These are phyloP conservation scores for Mitragyna speciosa DNA, from an alignment of 257 asterid species.

Conservation along the genomic window DNA sequence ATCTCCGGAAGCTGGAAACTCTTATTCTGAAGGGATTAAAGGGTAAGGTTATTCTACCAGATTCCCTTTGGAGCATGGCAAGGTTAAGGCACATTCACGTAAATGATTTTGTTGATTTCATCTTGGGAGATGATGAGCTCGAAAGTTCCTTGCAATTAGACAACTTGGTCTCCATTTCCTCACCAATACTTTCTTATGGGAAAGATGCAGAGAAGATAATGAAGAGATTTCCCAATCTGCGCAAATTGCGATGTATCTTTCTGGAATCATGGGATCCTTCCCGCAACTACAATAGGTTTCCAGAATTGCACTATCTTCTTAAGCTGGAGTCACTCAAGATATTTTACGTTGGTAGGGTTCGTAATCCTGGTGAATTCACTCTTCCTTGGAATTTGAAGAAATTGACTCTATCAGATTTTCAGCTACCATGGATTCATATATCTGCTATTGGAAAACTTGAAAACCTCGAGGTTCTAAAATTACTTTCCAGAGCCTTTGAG, in stretches of 20 bases:
- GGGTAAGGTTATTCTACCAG: neutral
- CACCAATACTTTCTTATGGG: neutral
- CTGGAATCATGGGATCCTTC: neutral
- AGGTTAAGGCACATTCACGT: conserved; percentile 7
- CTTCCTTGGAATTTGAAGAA: conserved; percentile 1
- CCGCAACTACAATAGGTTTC: neutral
- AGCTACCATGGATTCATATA: neutral
- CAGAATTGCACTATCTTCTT: neutral
- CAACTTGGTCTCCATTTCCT: neutral
- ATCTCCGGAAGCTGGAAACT: neutral
- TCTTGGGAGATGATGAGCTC: neutral
- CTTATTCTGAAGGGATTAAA: neutral
- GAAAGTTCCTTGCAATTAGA: neutral
- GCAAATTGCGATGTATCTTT: neutral
- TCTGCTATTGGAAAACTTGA: neutral
- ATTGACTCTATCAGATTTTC: conserved; percentile 4
- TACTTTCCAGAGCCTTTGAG: neutral
- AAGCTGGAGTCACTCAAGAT: conserved; percentile 3
- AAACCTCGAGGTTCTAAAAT: neutral
- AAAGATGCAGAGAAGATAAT: neutral
- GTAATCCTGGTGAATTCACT: neutral
- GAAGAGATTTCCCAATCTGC: neutral
- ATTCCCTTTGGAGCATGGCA: neutral
- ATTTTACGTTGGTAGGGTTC: neutral
- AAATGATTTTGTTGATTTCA: neutral